Percentiles rank a stretch among this genome's conserved stretches.
Evolutionary conservation across 371 early-diverging fungal genomes (phyloP).

Genomic region (Actinomortierella wolfii): DNA sequence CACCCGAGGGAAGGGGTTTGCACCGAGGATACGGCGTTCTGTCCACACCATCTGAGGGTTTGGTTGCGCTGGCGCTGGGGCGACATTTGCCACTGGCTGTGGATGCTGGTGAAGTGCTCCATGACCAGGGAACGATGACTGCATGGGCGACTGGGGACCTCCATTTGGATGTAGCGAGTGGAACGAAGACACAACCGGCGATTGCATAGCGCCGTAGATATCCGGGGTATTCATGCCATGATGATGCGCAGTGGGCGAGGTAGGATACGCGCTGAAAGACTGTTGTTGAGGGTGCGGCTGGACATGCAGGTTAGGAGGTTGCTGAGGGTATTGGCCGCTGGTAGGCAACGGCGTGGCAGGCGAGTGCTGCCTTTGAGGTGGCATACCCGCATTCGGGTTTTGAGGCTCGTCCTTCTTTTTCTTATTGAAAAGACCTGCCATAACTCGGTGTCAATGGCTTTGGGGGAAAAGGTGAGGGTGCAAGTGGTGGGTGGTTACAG

Average conservation of each 20-base stretch:
- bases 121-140: neutral
- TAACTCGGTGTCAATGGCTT: neutral
- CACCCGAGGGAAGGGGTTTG: slow-evolving; percentile 55
- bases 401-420: slow-evolving; percentile 28
- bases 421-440: slow-evolving; percentile 32
- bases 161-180: neutral
- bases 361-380: too few relatives aligned
- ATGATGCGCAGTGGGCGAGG: slow-evolving; percentile 1
- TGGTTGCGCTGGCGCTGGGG: slow-evolving; percentile 5
- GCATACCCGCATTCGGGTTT: too few relatives aligned
- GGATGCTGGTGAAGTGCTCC: slow-evolving; percentile 2
- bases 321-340: neutral
- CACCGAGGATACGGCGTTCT: slow-evolving; percentile 43
- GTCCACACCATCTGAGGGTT: slow-evolving; percentile 41
- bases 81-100: slow-evolving; percentile 2
- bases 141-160: slow-evolving; percentile 24
- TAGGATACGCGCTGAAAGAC: neutral
- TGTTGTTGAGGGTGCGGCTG: neutral
- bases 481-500: too few relatives aligned
- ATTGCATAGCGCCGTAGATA: neutral
- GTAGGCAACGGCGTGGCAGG: neutral
- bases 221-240: slow-evolving; percentile 5
- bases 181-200: slow-evolving; percentile 2
- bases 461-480: neutral
- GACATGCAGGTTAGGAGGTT: neutral